Base-by-base conservation (phyloP, 2,329 filamentous ascomycete genomes). In the Hypoxylon sp. region DNA sequence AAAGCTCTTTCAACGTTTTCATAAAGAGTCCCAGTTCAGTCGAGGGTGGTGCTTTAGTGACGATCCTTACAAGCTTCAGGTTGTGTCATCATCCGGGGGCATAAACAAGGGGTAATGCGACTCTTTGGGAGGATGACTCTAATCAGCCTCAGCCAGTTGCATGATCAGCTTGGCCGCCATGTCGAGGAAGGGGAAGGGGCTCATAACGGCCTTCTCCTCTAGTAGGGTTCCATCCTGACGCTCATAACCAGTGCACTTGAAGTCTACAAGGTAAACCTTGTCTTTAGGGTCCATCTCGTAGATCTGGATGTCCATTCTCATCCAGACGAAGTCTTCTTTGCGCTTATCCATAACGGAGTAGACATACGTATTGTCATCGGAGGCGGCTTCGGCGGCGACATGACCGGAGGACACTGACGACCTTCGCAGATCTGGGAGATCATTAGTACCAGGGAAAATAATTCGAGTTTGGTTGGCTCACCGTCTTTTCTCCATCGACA, bases 161-260 rank as follows among this genome's bases (percentile, higher is more conserved):
- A 96, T 91, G 63, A 97, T 96, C 65, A 97, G 78, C 73, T 87
- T 87, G 60, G 90, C 92, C 20, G 93, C 92, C 72, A 97, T 88
- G 73, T 97, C 93, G 66, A 97, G 79, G 75, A 97, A 97, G 3
- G 94, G 93, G 71, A 96, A 97, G 19, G 94, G 91, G 69, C 90
- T 95, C 32, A 91, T 93, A 57, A 96, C 91, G 66, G 96, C 89
- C 80, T 97, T 97, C 74, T 97, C 91, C 65, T 94, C 91, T 40
- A 91, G 76, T 40, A 88, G 76, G 60, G 87, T 84, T 37, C 93
- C 87, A 46, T 94, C 78, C 8, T 77, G 67, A 35, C 81, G 90
- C 75, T 99, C 94, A 73, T 99, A 99, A 13, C 94, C 94, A 9
- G 94, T 92, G 70, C 93, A 97, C 70, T 97, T 97, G 79, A 99